Base-by-base conservation (phyloP, 257 asterid species). In the Plantago elongata region DNA sequence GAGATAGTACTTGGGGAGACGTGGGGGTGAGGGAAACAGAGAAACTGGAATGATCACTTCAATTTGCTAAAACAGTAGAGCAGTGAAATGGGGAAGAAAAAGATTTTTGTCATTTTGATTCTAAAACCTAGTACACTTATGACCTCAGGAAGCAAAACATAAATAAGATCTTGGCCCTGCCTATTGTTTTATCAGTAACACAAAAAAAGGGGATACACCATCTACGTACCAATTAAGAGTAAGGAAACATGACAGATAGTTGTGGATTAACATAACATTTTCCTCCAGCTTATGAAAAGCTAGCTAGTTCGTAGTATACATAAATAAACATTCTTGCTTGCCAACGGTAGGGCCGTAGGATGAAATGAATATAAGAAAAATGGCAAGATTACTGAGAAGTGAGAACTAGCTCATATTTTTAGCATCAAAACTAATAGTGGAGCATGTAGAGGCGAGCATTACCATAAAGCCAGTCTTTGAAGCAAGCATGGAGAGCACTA, bases 391-490 rank as follows among this genome's bases (percentile, higher is more conserved):
- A n/a, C n/a, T n/a, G n/a, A 9, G 34, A 6, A n/a, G n/a, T 11
- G 22, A 17, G 27, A 52, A 3, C 45, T 48, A 27, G 57, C 49
- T 47, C 50, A 17, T 9, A 46, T 51, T n/a, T 51, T 34, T 7
- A 34, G 40, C 9, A 38, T 49, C 45, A 48, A 34, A 38, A 48
- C 14, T 43, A 14, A 38, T 11, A 15, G 18, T 40, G 34, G 38
- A 54, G 50, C 9, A 56, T 46, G 27, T 13, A 13, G 51, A 7
- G 69, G 2, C 10, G 62, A 60, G 37, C 61, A 67, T 77, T 91
- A 91, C 98, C 97, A 64, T 88, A 91, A 69, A 91, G 72, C 98
- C 98, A 91, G 69, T 91, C 98, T 72, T 88, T 91, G 71, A 88
- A 91, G 73, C 86, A 89, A 9, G 79, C 75, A 70, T 91, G 98